phyloP scores from a whole-genome alignment of 129 eudicot genomes.

The Ambrosia artemisiifolia region DNA sequence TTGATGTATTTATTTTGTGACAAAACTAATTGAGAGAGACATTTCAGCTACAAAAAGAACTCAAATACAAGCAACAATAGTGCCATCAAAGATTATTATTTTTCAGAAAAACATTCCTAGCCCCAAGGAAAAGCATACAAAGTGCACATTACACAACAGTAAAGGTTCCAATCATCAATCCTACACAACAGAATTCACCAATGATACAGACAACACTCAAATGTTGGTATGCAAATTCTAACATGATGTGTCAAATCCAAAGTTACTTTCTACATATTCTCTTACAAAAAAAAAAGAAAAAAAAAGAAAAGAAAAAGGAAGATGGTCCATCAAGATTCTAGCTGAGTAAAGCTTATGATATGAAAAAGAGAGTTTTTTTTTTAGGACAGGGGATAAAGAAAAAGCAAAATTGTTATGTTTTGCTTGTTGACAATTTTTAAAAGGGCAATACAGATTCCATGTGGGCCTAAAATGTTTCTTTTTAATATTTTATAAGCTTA shows the following conservation, averaged over 20 bases:
- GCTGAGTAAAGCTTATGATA: slow-evolving; percentile 33
- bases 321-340: slow-evolving; percentile 41
- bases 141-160: slow-evolving; percentile 10
- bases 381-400: slow-evolving; percentile 28
- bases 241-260: slow-evolving; percentile 43
- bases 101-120: background rate
- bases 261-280: slow-evolving; percentile 33
- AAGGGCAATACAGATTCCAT: slow-evolving; percentile 14
- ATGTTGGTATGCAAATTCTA: slow-evolving; percentile 11
- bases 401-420: slow-evolving; percentile 34
- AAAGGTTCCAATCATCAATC: slow-evolving; percentile 26
- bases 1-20: background rate
- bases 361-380: slow-evolving; percentile 26
- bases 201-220: slow-evolving; percentile 31
- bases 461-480: slow-evolving; percentile 30
- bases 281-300: background rate
- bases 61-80: slow-evolving; percentile 1
- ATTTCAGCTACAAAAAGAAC: slow-evolving; percentile 22
- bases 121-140: slow-evolving; percentile 15
- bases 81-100: background rate
- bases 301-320: background rate
- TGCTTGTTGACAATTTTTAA: slow-evolving; percentile 38
- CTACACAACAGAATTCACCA: slow-evolving; percentile 17
- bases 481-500: slow-evolving; percentile 9
- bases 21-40: slow-evolving; percentile 6